Conservation (phyloP, 2,329 filamentous ascomycete genomes). For the Aspergillus proliferans region DNA sequence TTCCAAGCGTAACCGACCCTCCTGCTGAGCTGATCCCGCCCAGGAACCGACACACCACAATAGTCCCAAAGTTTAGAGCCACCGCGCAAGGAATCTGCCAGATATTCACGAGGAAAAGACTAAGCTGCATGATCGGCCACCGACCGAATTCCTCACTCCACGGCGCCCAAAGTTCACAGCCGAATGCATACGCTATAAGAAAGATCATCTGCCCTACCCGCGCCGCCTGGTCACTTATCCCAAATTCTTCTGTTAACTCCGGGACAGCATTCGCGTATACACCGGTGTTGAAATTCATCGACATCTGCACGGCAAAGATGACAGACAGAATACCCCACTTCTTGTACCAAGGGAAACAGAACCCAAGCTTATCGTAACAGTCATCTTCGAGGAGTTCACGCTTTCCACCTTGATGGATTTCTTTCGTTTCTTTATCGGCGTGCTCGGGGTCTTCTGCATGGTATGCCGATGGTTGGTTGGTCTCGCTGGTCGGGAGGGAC, state of each 20-base stretch:
- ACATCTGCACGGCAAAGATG: conserved; percentile 65
- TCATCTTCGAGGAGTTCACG: conserved; percentile 47
- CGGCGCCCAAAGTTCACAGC: conserved; percentile 82
- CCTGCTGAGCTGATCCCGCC: conserved; percentile 59
- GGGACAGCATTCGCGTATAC: conserved; percentile 62
- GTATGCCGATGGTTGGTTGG: too few relatives aligned
- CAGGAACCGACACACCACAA: conserved; percentile 63
- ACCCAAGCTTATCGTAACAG: conserved; percentile 61
- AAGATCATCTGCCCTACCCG: conserved; percentile 70
- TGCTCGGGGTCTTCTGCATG: too few relatives aligned
- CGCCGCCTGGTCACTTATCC: conserved; percentile 60
- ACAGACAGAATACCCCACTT: conserved; percentile 65
- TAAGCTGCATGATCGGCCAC: conserved; percentile 66
- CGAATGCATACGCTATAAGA: conserved; percentile 71
- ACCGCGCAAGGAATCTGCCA: conserved; percentile 67
- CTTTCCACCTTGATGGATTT: conserved; percentile 11
- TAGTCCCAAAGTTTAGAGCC: conserved; percentile 62
- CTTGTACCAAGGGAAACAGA: conserved; percentile 53
- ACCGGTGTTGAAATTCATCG: conserved; percentile 72
- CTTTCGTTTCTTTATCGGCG: too few relatives aligned
- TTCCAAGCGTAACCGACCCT: conserved; percentile 58
- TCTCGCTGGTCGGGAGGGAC: too few relatives aligned
- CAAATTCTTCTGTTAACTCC: conserved; percentile 59
- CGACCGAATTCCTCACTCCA: conserved; percentile 79
- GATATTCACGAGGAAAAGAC: conserved; percentile 69